phyloP scores from a whole-genome alignment of 2,329 filamentous ascomycete genomes.

The Talaromyces marneffei region DNA sequence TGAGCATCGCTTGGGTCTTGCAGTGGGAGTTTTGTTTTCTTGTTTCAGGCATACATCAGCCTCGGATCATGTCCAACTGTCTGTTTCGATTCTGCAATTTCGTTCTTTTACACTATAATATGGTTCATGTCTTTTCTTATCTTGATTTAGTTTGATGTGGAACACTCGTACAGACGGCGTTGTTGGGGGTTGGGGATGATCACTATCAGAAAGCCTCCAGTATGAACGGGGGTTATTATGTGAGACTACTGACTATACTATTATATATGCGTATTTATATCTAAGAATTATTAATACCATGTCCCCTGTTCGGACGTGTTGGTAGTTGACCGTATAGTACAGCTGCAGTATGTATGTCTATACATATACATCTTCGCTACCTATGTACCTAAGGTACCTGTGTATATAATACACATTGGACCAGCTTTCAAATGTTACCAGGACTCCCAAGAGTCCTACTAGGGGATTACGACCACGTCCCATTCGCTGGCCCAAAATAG shows the following conservation, averaged over 20 bases:
- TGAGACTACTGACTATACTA: background rate
- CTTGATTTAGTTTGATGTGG: slow-evolving; percentile 4
- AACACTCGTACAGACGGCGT: slow-evolving; percentile 9
- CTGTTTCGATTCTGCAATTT: background rate
- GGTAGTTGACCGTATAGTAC: too few relatives aligned
- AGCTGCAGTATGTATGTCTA: too few relatives aligned
- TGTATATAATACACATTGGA: too few relatives aligned
- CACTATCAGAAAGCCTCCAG: background rate
- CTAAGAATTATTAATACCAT: too few relatives aligned
- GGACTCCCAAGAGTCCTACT: too few relatives aligned
- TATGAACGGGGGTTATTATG: slow-evolving; percentile 1
- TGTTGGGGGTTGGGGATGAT: slow-evolving; percentile 4
- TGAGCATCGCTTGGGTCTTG: slow-evolving; percentile 29
- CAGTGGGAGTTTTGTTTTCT: slow-evolving; percentile 27
- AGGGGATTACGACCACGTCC: slow-evolving; percentile 21
- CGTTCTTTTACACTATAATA: background rate
- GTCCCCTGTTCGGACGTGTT: too few relatives aligned
- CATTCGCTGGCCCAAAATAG: slow-evolving; percentile 29
- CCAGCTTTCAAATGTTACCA: too few relatives aligned
- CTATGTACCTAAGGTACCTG: too few relatives aligned
- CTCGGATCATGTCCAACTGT: slow-evolving; percentile 3
- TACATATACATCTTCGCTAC: too few relatives aligned
- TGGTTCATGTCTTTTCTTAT: slow-evolving; percentile 6
- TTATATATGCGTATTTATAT: slow-evolving; percentile 1
- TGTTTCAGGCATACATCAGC: slow-evolving; percentile 19